These are phyloP conservation scores for Lotmaria passim DNA, from an alignment of 208 protist genomes.

Conservation along the genomic window DNA sequence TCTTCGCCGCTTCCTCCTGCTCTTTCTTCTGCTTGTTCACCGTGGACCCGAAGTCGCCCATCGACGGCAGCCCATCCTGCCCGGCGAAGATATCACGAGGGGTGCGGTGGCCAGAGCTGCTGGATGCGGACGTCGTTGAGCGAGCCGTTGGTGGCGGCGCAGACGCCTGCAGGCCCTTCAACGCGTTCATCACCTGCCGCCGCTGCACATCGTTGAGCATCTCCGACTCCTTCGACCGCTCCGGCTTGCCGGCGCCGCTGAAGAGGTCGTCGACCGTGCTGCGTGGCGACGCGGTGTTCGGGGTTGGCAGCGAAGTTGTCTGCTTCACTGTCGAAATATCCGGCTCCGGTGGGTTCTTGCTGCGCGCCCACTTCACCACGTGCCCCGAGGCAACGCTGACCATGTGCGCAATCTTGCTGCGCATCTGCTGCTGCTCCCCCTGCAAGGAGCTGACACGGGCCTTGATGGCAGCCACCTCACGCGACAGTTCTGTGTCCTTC, in stretches of 20 bases:
- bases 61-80: constrained; percentile 50
- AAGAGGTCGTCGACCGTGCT: constrained; percentile 61
- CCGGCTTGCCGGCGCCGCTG: constrained; percentile 23
- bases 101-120: constrained; percentile 45
- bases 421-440: constrained; percentile 66
- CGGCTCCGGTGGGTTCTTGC: constrained; percentile 75
- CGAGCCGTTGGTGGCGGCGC: constrained; percentile 39
- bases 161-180: constrained; percentile 39
- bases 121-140: constrained; percentile 37
- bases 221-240: constrained; percentile 19
- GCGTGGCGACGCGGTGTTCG: constrained; percentile 16
- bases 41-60: constrained; percentile 60
- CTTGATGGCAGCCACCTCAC: constrained; percentile 64
- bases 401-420: constrained; percentile 73
- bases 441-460: constrained; percentile 52
- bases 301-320: constrained; percentile 39
- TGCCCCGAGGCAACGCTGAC: constrained; percentile 53
- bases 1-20: neutral
- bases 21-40: constrained; percentile 25
- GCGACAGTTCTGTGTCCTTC: constrained; percentile 45
- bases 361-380: constrained; percentile 78
- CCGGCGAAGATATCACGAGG: constrained; percentile 50
- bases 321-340: constrained; percentile 24
- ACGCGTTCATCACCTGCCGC: constrained; percentile 53
- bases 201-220: constrained; percentile 49